Evolutionary conservation across 306 rosid species (phyloP).

Genomic region (Psophocarpus tetragonolobus): DNA sequence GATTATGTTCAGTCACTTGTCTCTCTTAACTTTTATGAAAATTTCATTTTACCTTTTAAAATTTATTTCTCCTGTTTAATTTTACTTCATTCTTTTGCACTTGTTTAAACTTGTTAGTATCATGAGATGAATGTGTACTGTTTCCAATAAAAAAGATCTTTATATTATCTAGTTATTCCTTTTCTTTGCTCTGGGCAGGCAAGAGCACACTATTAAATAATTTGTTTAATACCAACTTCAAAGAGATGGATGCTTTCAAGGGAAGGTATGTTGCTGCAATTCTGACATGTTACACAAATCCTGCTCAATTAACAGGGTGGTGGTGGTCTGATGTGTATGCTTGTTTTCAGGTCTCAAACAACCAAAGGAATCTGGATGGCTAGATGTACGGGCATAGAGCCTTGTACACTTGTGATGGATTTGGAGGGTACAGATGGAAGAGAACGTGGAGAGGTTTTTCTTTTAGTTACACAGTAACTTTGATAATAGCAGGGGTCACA

Average conservation of each 20-base stretch:
- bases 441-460: conserved; percentile 97
- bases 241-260: conserved; percentile 97
- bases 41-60: not conserved
- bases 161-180: not conserved
- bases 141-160: not conserved
- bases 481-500: conserved; percentile 2
- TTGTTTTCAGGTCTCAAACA: conserved; percentile 88
- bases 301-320: not conserved
- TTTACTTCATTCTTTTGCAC: conserved; percentile 9
- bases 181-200: conserved; percentile 57
- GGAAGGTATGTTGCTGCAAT: conserved; percentile 71
- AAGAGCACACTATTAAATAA: conserved; percentile 89
- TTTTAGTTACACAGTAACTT: conserved; percentile 10
- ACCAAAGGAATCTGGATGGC: conserved; percentile 99
- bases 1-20: conserved; percentile 2
- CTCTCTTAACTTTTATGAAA: not conserved
- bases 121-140: not conserved
- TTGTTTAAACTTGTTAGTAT: conserved; percentile 6
- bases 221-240: conserved; percentile 79
- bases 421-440: conserved; percentile 99
- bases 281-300: conserved; percentile 12
- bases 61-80: conserved; percentile 18
- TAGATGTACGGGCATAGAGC: conserved; percentile 84
- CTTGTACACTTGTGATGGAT: conserved; percentile 96
- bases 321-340: conserved; percentile 22